Evolutionary conservation across 352 stramenopile genomes (phyloP).

Genomic region (Globisporangium perplexum): DNA sequence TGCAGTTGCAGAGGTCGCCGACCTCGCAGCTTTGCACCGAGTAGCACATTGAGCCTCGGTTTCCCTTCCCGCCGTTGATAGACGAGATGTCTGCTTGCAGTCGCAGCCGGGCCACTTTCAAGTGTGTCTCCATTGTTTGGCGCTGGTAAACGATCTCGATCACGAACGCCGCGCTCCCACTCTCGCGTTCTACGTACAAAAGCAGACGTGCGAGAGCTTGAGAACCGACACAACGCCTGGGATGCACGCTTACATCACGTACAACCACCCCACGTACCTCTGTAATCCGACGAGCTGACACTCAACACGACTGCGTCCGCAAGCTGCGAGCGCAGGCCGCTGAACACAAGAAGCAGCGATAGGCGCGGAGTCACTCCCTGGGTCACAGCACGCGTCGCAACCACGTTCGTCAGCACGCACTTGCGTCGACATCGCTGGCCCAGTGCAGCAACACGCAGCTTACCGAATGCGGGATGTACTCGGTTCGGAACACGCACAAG

Average conservation of each 20-base stretch:
- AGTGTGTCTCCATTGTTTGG: constrained; percentile 27
- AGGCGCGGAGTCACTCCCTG: constrained; percentile 54
- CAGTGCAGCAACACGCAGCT: constrained; percentile 6
- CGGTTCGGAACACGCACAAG: constrained; percentile 59
- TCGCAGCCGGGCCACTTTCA: constrained; percentile 53
- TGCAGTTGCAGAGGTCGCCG: constrained; percentile 29
- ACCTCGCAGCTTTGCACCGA: constrained; percentile 57
- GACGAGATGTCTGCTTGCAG: constrained; percentile 37
- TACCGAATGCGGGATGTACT: constrained; percentile 73
- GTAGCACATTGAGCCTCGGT: constrained; percentile 26
- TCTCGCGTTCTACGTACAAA: constrained; percentile 38
- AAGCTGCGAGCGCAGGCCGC: constrained; percentile 41
- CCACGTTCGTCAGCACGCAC: background rate
- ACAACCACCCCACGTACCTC: constrained; percentile 26
- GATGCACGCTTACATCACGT: too few relatives aligned
- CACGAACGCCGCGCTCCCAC: constrained; percentile 34
- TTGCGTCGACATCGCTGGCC: background rate
- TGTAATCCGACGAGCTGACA: constrained; percentile 56
- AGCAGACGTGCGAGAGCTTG: background rate
- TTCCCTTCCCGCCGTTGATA: constrained; percentile 9
- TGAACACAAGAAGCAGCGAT: constrained; percentile 48
- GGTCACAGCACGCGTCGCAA: background rate
- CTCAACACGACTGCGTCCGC: constrained; percentile 42
- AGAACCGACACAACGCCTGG: too few relatives aligned
- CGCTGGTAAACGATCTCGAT: constrained; percentile 64